phyloP scores from a whole-genome alignment of 1,284 basidiomycete genomes.

The Termitomyces sp. region DNA sequence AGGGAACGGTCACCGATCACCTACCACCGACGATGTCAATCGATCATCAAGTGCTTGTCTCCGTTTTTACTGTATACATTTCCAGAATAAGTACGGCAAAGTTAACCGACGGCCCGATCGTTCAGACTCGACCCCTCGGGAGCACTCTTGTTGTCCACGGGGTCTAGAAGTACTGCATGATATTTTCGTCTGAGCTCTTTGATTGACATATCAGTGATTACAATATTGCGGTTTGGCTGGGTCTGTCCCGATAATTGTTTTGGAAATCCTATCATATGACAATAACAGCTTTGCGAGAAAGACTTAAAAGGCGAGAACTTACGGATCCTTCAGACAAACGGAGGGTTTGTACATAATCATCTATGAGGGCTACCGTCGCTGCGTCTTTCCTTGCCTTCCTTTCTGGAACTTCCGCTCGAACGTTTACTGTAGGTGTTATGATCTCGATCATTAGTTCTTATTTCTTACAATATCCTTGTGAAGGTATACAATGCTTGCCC shows the following conservation, averaged over 20 bases:
- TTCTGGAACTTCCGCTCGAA: slow-evolving; percentile 32
- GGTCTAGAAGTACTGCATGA: neutral
- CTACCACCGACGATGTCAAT: neutral
- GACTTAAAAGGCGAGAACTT: neutral
- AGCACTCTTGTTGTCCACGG: slow-evolving; percentile 4
- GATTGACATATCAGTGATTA: neutral
- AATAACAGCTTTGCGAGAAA: neutral
- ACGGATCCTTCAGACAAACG: neutral
- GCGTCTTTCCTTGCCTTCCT: slow-evolving; percentile 23
- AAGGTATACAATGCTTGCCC: slow-evolving; percentile 41
- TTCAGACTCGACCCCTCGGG: neutral
- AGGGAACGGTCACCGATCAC: too few species aligned
- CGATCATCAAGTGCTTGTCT: neutral
- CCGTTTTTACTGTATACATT: neutral
- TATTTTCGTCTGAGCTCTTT: neutral
- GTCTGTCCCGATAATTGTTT: neutral
- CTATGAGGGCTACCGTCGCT: slow-evolving; percentile 27
- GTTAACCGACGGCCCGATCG: neutral
- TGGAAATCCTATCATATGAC: slow-evolving; percentile 1
- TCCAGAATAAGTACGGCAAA: neutral
- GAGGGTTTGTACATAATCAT: neutral
- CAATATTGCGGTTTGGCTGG: neutral
- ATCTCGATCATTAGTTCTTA: neutral
- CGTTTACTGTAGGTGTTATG: slow-evolving; percentile 34
- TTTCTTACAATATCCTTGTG: neutral